These are phyloP conservation scores for Coemansia sp. DNA, from an alignment of 192 early-diverging fungal species.

Conservation along the genomic window DNA sequence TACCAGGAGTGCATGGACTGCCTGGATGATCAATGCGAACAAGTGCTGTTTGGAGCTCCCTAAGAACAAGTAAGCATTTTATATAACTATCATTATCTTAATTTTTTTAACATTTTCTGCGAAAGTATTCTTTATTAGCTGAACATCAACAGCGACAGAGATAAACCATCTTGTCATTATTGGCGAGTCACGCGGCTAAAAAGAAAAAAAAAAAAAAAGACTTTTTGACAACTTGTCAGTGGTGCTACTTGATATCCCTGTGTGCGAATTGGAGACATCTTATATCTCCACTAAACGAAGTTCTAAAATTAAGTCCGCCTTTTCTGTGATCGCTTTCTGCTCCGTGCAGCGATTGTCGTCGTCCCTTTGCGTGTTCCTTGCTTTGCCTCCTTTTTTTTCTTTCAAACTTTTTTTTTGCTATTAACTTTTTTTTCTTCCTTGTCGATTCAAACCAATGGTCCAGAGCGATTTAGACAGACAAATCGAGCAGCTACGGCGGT, in stretches of 20 bases:
- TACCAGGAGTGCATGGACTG: conserved; percentile 58
- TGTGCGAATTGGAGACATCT: too few species aligned
- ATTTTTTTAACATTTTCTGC: background rate
- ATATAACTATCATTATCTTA: background rate
- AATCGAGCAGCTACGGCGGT: conserved; percentile 85
- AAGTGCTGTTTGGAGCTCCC: conserved; percentile 18
- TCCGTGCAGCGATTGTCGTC: too few species aligned
- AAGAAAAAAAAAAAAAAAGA: too few species aligned
- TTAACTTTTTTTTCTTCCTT: conserved; percentile 5
- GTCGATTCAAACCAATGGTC: conserved; percentile 18
- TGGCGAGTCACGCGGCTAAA: too few species aligned
- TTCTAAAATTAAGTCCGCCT: too few species aligned
- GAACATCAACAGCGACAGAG: too few species aligned
- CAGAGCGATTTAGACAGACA: conserved; percentile 62
- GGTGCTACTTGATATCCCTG: too few species aligned
- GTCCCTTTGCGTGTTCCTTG: background rate
- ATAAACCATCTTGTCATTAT: too few species aligned
- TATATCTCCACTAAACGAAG: too few species aligned
- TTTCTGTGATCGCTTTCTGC: background rate
- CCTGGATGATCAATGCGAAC: conserved; percentile 55
- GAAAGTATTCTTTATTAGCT: too few species aligned
- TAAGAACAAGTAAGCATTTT: background rate
- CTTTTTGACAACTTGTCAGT: too few species aligned
- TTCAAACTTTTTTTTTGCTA: conserved; percentile 8
- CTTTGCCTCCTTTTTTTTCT: background rate